Conservation (phyloP, 2,329 filamentous ascomycete genomes). For the Clonostachys rhizophaga region DNA sequence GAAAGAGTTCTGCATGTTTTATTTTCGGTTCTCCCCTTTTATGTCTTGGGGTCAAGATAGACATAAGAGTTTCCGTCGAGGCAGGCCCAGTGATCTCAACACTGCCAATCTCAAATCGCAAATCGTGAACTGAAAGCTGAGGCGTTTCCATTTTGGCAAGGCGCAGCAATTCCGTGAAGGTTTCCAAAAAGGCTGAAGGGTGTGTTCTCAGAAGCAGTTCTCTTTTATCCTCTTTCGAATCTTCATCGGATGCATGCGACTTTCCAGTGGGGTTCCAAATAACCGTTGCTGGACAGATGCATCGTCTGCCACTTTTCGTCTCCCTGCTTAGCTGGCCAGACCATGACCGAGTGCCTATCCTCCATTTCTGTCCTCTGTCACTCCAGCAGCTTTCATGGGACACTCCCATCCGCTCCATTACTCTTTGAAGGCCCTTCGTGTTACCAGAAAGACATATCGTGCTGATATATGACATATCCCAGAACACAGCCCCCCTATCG, state of each 20-base stretch:
- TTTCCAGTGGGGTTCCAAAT: conserved; percentile 61
- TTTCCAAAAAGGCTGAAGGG: conserved; percentile 70
- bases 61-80: conserved; percentile 72
- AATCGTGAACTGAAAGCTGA: conserved; percentile 58
- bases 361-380: conserved; percentile 66
- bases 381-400: conserved; percentile 57
- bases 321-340: conserved; percentile 47
- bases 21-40: conserved; percentile 15
- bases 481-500: conserved; percentile 72
- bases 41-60: conserved; percentile 55
- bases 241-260: conserved; percentile 8
- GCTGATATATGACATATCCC: conserved; percentile 94
- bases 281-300: conserved; percentile 68
- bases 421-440: conserved; percentile 55
- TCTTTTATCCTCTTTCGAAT: conserved; percentile 17
- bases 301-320: conserved; percentile 40
- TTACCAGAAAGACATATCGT: conserved; percentile 75
- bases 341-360: conserved; percentile 44
- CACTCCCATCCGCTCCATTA: conserved; percentile 64
- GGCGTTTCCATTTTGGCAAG: conserved; percentile 57
- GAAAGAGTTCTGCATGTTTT: conserved; percentile 43
- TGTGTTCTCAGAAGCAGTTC: conserved; percentile 71
- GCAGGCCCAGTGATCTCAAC: conserved; percentile 60
- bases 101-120: conserved; percentile 63
- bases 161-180: conserved; percentile 59